Percentiles rank a stretch among this genome's conserved stretches.
Evolutionary conservation across 129 eudicot genomes (phyloP).

Genomic region (Cynara cardunculus): DNA sequence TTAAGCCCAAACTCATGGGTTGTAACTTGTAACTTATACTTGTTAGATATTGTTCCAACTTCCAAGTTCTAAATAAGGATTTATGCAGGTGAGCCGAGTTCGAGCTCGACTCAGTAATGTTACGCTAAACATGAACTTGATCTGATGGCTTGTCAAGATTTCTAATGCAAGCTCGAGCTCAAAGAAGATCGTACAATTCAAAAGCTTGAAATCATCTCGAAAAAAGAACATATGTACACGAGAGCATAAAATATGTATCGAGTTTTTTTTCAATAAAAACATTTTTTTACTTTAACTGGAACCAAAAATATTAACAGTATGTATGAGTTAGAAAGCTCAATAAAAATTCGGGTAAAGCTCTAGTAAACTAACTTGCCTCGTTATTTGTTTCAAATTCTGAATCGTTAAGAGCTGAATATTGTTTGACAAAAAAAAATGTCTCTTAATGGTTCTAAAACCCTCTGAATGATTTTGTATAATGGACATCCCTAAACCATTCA

Average conservation of each 20-base stretch:
- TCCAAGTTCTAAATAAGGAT: too few species aligned
- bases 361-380: background rate
- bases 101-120: background rate
- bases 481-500: too few species aligned
- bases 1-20: background rate
- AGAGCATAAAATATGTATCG: background rate
- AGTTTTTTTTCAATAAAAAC: too few species aligned
- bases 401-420: too few species aligned
- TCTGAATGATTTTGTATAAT: too few species aligned
- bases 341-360: too few species aligned
- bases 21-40: too few species aligned
- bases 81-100: background rate
- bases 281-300: too few species aligned
- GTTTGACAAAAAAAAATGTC: too few species aligned
- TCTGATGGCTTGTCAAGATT: background rate
- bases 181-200: background rate
- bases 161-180: background rate
- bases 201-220: background rate
- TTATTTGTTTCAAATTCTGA: background rate
- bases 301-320: background rate
- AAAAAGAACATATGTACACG: background rate
- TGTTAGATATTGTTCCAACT: background rate
- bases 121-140: background rate
- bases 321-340: too few species aligned
- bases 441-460: too few species aligned